Percentiles rank a stretch among this genome's conserved stretches.
These are phyloP conservation scores for Priceomyces melissophilus DNA, from an alignment of 805 yeast genomes.

Conservation along the genomic window DNA sequence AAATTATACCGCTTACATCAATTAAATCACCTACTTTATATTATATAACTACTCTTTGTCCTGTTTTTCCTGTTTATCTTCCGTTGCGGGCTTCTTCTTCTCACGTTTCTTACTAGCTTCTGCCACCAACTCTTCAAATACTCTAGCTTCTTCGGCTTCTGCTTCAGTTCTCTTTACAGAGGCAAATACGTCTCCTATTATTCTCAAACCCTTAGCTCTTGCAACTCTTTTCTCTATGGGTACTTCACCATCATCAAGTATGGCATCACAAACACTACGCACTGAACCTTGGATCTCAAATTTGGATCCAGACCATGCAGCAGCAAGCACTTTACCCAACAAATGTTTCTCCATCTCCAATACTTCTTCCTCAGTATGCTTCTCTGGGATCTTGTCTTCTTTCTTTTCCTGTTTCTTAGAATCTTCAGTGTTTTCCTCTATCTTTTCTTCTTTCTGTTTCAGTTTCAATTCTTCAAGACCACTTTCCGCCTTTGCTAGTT, in stretches of 20 bases:
- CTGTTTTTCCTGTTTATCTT: neutral
- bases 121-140: conserved; percentile 68
- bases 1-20: neutral
- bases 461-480: conserved; percentile 11
- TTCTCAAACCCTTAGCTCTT: conserved; percentile 60
- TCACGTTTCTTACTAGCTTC: conserved; percentile 43
- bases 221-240: conserved; percentile 44
- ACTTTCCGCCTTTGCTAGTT: conserved; percentile 7
- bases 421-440: conserved; percentile 8
- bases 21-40: neutral
- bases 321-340: conserved; percentile 76
- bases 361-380: conserved; percentile 53
- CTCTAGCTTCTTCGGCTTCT: conserved; percentile 73
- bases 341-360: conserved; percentile 71
- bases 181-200: conserved; percentile 63
- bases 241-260: conserved; percentile 56
- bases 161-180: conserved; percentile 58
- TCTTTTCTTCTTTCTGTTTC: conserved; percentile 13
- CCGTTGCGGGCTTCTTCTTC: conserved; percentile 22
- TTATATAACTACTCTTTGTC: neutral
- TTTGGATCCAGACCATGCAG: conserved; percentile 82
- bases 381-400: conserved; percentile 27
- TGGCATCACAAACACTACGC: conserved; percentile 65
- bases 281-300: conserved; percentile 74
- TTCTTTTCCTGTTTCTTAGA: conserved; percentile 7